Evolutionary conservation across 2,329 filamentous ascomycete genomes (phyloP).

Genomic region (Alternaria sp.): DNA sequence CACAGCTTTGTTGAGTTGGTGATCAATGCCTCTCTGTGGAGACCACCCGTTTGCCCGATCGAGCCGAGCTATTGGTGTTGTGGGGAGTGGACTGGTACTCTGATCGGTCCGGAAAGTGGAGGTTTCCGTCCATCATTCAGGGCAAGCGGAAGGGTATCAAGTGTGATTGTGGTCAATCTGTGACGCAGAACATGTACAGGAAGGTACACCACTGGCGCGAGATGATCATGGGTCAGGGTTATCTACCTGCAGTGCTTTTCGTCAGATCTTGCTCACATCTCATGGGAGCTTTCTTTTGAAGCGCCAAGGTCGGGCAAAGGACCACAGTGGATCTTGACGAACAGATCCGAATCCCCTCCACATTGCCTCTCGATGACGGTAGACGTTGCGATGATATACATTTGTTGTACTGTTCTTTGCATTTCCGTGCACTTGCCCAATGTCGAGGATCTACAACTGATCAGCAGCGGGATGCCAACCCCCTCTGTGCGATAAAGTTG

Average conservation of each 20-base stretch:
- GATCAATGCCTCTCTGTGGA: not conserved
- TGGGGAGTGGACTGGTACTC: not conserved
- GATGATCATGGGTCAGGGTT: not conserved
- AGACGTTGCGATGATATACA: not conserved
- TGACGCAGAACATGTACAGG: not conserved
- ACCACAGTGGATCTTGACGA: not conserved
- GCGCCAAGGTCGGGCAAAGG: not conserved
- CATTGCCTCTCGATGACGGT: not conserved
- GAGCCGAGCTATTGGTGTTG: not conserved
- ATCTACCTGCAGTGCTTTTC: not conserved
- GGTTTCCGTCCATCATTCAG: not conserved
- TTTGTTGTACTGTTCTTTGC: not conserved
- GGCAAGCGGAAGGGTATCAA: not conserved
- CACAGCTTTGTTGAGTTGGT: accelerated
- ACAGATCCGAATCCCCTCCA: not conserved
- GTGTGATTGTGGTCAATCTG: not conserved
- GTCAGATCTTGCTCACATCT: not conserved
- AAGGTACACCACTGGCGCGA: not conserved
- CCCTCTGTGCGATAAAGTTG: conserved; percentile 1
- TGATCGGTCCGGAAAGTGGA: not conserved
- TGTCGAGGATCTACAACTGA: conserved; percentile 3
- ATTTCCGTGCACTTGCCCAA: not conserved
- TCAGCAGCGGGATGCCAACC: not conserved
- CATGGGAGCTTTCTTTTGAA: not conserved
- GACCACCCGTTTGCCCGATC: not conserved